These are phyloP conservation scores for Cordyceps pruinosa DNA, from an alignment of 2,329 filamentous ascomycete species.

Conservation along the genomic window DNA sequence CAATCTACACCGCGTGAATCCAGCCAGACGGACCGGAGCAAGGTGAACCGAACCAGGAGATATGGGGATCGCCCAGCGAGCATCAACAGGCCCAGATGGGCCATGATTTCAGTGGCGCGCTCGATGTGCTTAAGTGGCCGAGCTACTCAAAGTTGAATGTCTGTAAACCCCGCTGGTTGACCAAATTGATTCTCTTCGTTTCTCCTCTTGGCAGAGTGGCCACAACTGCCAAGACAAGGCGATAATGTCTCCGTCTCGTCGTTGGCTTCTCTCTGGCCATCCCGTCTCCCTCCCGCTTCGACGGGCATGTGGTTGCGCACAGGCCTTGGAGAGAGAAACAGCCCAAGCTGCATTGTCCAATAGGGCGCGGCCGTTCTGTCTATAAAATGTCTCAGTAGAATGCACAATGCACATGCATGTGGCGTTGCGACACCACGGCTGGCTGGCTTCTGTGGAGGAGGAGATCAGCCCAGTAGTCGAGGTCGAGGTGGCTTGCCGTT, in stretches of 20 bases:
- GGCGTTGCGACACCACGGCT: background rate
- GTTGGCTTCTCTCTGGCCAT: background rate
- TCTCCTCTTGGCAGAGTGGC: background rate
- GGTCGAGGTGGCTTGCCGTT: background rate
- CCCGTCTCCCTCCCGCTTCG: background rate
- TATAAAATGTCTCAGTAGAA: background rate
- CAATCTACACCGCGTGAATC: background rate
- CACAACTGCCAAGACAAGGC: background rate
- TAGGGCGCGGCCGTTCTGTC: background rate
- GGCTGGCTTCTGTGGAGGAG: conserved; percentile 1
- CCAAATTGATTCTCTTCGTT: background rate
- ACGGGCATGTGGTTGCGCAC: background rate
- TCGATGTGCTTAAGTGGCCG: background rate
- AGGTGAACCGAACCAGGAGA: background rate
- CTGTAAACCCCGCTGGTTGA: background rate
- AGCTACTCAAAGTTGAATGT: background rate
- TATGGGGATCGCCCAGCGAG: background rate
- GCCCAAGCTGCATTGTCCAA: background rate
- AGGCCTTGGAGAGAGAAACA: no score
- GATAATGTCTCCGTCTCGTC: background rate
- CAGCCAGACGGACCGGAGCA: background rate
- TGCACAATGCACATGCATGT: background rate
- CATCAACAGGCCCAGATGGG: background rate
- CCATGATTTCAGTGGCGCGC: background rate
- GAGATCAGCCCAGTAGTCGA: background rate